Conservation (phyloP, 2,329 filamentous ascomycete species). For the Penicillium griseofulvum region DNA sequence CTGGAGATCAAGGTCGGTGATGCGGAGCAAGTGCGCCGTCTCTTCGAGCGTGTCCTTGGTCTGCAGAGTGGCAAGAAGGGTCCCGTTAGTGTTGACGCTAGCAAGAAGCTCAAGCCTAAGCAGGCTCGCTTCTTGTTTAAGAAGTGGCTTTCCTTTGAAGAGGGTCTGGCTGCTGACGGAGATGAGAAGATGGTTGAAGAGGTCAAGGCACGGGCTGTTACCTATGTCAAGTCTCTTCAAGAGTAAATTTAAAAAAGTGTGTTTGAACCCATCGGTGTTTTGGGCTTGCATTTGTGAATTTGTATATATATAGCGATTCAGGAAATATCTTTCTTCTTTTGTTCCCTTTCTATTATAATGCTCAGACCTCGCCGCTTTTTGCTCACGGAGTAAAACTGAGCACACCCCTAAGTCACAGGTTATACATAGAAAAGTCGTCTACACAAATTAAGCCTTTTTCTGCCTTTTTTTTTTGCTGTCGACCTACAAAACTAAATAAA, state of each 20-base stretch:
- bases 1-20: constrained; percentile 68
- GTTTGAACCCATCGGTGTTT: constrained; percentile 23
- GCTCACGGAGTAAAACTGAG: too few species aligned
- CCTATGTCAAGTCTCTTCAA: constrained; percentile 60
- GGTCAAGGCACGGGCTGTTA: constrained; percentile 67
- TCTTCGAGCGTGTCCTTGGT: constrained; percentile 74
- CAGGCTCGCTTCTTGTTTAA: constrained; percentile 87
- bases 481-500: too few species aligned
- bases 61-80: constrained; percentile 44
- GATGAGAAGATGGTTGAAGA: constrained; percentile 67
- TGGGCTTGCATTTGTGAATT: constrained; percentile 11
- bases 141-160: constrained; percentile 88
- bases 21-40: constrained; percentile 64
- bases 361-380: too few species aligned
- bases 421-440: too few species aligned
- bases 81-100: constrained; percentile 33
- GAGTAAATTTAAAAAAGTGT: constrained; percentile 23
- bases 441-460: too few species aligned
- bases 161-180: constrained; percentile 55
- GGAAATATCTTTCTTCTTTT: constrained; percentile 12
- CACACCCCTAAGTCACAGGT: not conserved
- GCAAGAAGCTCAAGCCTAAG: constrained; percentile 72
- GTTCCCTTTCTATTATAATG: too few species aligned
- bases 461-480: too few species aligned
- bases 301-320: constrained; percentile 24